These are phyloP conservation scores for Penicillium brasilianum DNA, from an alignment of 2,329 filamentous ascomycete species.

Conservation along the genomic window DNA sequence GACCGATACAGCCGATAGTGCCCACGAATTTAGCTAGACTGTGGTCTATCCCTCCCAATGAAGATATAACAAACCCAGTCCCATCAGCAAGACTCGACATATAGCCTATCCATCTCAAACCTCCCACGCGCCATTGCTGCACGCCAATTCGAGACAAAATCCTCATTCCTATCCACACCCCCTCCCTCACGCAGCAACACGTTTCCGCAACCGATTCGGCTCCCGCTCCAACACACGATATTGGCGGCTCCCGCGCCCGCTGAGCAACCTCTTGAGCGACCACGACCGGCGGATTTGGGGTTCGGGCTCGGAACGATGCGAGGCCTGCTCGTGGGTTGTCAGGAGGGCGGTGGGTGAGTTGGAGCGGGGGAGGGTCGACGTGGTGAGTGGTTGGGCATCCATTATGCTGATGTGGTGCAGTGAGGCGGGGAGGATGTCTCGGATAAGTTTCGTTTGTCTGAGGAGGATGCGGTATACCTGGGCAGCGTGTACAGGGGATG, in stretches of 20 bases:
- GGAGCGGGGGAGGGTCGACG: constrained; percentile 7
- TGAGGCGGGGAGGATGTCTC: constrained; percentile 3
- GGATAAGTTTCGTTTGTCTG: neutral
- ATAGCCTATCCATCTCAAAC: no score
- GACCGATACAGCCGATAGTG: no score
- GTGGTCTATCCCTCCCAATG: no score
- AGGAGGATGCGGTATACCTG: neutral
- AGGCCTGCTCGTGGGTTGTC: neutral
- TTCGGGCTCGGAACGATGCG: neutral
- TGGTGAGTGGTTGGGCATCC: constrained; percentile 29
- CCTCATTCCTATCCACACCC: neutral
- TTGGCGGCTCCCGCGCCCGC: constrained; percentile 26
- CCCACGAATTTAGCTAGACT: no score
- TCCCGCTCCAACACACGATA: constrained; percentile 32
- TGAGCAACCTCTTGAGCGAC: constrained; percentile 31
- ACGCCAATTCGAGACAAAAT: no score
- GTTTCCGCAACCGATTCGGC: constrained; percentile 33
- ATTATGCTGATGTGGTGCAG: constrained; percentile 10
- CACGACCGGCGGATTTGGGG: constrained; percentile 20
- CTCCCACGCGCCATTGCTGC: no score
- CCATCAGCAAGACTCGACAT: neutral
- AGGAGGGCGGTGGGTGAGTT: constrained; percentile 1
- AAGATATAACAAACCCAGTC: neutral
- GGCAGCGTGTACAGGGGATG: constrained; percentile 5
- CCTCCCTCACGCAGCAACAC: constrained; percentile 21